Conservation (phyloP, 2,329 filamentous ascomycete genomes). For the Conoideocrella luteorostrata region DNA sequence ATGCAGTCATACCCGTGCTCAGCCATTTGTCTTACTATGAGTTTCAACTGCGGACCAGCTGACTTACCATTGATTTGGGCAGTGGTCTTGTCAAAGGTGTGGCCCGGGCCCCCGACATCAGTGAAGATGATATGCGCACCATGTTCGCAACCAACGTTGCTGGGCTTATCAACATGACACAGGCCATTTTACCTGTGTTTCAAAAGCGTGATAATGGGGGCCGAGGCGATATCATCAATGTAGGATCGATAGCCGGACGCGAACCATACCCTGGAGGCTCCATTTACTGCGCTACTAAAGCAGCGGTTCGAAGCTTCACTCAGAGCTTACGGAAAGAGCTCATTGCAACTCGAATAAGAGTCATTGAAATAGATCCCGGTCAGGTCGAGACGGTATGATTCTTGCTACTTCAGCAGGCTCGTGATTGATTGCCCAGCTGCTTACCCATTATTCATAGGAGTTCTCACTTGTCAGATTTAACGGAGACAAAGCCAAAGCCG, state of each 20-base stretch:
- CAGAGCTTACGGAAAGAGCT: constrained; percentile 78
- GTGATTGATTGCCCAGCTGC: constrained; percentile 8
- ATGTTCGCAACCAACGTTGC: constrained; percentile 96
- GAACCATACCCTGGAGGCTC: constrained; percentile 79
- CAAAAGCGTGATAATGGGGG: constrained; percentile 69
- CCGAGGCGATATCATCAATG: constrained; percentile 87
- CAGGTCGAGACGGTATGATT: constrained; percentile 73
- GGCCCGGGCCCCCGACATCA: constrained; percentile 77
- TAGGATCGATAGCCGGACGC: constrained; percentile 82
- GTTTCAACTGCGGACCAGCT: neutral
- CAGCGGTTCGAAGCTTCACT: constrained; percentile 78
- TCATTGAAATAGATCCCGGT: constrained; percentile 86
- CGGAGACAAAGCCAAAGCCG: constrained; percentile 82
- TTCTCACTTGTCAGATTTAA: constrained; percentile 85
- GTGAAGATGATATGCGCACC: constrained; percentile 69
- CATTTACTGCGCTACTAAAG: constrained; percentile 93
- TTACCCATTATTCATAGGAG: constrained; percentile 44
- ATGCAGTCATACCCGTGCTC: too few relatives aligned
- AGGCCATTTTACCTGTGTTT: constrained; percentile 79
- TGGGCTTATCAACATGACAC: constrained; percentile 93
- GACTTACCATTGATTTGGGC: constrained; percentile 1
- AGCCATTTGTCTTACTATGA: too few relatives aligned
- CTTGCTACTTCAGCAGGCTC: neutral
- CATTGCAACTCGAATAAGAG: constrained; percentile 69
- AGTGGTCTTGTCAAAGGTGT: constrained; percentile 87